These are phyloP conservation scores for Pseudogymnoascus sp. DNA, from an alignment of 2,329 filamentous ascomycete species.

Conservation along the genomic window DNA sequence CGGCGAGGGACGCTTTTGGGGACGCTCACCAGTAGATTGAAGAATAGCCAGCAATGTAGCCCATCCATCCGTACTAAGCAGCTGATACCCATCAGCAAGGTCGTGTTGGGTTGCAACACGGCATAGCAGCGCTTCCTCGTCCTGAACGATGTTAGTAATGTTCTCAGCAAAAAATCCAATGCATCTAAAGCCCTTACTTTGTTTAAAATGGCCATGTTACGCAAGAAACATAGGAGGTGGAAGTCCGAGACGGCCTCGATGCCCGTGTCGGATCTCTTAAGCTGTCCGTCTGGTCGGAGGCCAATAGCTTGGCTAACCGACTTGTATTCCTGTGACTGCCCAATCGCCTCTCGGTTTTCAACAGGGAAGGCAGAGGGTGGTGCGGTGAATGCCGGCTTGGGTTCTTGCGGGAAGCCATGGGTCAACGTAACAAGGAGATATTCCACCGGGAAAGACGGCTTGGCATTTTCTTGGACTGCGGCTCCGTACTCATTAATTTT, in stretches of 20 bases:
- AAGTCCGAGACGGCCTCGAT: slow-evolving; percentile 80
- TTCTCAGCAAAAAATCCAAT: slow-evolving; percentile 19
- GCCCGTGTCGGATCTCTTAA: slow-evolving; percentile 54
- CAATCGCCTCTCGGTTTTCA: slow-evolving; percentile 83
- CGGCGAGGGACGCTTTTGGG: slow-evolving; percentile 62
- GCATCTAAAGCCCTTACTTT: slow-evolving; percentile 55
- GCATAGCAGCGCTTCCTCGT: slow-evolving; percentile 81
- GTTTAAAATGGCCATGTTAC: slow-evolving; percentile 70
- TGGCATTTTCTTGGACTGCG: slow-evolving; percentile 95
- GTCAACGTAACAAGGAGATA: slow-evolving; percentile 94
- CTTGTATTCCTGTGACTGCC: slow-evolving; percentile 74
- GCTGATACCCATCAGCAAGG: slow-evolving; percentile 70
- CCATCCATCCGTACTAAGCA: slow-evolving; percentile 87
- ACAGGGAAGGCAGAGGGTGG: slow-evolving; percentile 67
- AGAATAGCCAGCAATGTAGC: slow-evolving; percentile 88
- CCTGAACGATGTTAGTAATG: slow-evolving; percentile 46
- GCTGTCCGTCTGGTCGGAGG: slow-evolving; percentile 48
- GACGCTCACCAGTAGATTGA: slow-evolving; percentile 94
- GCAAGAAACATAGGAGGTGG: slow-evolving; percentile 84
- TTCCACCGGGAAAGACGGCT: slow-evolving; percentile 92
- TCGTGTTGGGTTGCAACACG: slow-evolving; percentile 77
- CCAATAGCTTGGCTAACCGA: slow-evolving; percentile 60
- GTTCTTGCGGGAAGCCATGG: slow-evolving; percentile 82
- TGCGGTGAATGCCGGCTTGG: slow-evolving; percentile 69
- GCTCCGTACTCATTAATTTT: slow-evolving; percentile 93